phyloP scores from a whole-genome alignment of 129 eudicot species.

The Ambrosia artemisiifolia region DNA sequence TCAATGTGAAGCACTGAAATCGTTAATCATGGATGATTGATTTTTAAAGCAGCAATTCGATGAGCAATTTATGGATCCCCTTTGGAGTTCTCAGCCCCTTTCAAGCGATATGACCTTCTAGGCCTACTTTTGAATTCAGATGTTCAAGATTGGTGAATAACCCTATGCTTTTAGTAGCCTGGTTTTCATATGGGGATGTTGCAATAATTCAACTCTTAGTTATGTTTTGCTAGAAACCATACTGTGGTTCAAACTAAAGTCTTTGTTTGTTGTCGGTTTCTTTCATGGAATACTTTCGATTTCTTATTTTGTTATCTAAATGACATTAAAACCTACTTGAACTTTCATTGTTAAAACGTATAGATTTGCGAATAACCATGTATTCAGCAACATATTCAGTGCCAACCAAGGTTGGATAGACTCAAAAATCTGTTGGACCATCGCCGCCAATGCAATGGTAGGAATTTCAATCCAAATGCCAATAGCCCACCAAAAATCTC shows the following conservation, averaged over 20 bases:
- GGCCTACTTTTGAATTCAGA: not conserved
- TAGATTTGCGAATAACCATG: not conserved
- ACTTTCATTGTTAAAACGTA: not conserved
- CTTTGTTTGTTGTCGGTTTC: not conserved
- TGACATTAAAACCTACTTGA: not conserved
- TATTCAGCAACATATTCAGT: too few species aligned
- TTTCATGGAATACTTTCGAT: not conserved
- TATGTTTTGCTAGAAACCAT: not conserved
- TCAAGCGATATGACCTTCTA: not conserved
- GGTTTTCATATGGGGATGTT: not conserved
- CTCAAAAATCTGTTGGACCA: too few species aligned
- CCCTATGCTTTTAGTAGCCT: not conserved
- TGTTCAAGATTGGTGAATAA: not conserved
- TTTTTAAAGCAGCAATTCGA: not conserved
- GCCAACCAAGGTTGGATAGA: not conserved
- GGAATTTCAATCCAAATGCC: too few species aligned
- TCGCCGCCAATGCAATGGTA: too few species aligned
- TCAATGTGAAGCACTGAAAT: not conserved
- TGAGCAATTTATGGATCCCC: slow-evolving; percentile 17
- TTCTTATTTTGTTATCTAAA: not conserved
- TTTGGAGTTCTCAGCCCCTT: slow-evolving; percentile 6
- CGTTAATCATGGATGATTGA: not conserved
- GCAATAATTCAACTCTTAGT: not conserved
- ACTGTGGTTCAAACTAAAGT: not conserved
- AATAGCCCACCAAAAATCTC: too few species aligned